phyloP scores from a whole-genome alignment of 2,329 filamentous ascomycete species.

The Alternaria incomplexa region DNA sequence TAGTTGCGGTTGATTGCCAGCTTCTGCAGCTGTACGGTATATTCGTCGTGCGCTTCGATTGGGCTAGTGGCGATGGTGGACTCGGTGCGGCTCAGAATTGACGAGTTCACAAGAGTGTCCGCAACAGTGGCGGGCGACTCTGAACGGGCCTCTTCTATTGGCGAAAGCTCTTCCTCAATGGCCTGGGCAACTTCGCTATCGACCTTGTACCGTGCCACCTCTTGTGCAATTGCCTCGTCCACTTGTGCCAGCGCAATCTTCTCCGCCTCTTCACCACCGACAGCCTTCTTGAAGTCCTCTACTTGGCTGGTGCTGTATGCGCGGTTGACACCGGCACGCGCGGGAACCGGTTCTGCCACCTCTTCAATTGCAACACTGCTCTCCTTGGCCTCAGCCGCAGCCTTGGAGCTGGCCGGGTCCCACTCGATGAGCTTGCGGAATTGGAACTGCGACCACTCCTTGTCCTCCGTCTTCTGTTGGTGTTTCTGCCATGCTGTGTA shows the following conservation, averaged over 20 bases:
- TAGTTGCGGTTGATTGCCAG: constrained; percentile 76
- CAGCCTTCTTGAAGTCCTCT: constrained; percentile 65
- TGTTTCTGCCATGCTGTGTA: constrained; percentile 87
- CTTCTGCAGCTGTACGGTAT: constrained; percentile 78
- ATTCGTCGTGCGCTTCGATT: constrained; percentile 67
- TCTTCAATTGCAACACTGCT: constrained; percentile 39
- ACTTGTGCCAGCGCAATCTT: constrained; percentile 75
- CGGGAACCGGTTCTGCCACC: constrained; percentile 32
- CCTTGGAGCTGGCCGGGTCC: constrained; percentile 64
- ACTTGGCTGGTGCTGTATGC: constrained; percentile 62
- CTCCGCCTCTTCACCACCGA: constrained; percentile 55
- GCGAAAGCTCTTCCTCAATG: constrained; percentile 41
- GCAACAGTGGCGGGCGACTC: constrained; percentile 41
- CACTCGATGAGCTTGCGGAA: constrained; percentile 89
- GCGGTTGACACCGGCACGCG: constrained; percentile 50
- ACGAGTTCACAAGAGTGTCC: constrained; percentile 35
- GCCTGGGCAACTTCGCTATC: constrained; percentile 50
- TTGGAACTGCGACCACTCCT: constrained; percentile 91
- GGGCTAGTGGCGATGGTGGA: constrained; percentile 66
- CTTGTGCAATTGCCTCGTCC: constrained; percentile 81
- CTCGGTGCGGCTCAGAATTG: constrained; percentile 35
- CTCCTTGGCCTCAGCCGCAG: constrained; percentile 48
- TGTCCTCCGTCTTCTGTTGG: constrained; percentile 68
- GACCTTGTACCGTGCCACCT: constrained; percentile 69
- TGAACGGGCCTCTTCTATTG: constrained; percentile 37